Evolutionary conservation across 2,329 filamentous ascomycete genomes (phyloP).

Genomic region (Diaporthe sp.): DNA sequence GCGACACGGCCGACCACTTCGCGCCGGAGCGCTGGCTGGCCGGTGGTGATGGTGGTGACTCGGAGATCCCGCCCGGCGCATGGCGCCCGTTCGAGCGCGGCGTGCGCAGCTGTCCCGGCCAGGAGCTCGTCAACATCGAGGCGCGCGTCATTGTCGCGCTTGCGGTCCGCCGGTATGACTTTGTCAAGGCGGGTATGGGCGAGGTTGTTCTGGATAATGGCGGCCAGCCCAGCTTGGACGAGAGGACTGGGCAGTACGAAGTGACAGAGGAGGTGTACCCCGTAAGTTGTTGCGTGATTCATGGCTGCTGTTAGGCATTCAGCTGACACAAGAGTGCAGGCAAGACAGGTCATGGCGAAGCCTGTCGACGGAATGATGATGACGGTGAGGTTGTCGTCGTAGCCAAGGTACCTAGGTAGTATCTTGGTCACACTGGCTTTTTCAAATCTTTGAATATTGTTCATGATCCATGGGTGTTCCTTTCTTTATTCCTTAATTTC

Average conservation of each 20-base stretch:
- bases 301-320: background rate
- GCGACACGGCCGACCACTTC: conserved; percentile 27
- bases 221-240: background rate
- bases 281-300: too few species aligned
- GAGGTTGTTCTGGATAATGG: background rate
- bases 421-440: too few species aligned
- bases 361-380: background rate
- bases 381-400: background rate
- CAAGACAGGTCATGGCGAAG: background rate
- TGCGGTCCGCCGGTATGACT: background rate
- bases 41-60: background rate
- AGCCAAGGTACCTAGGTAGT: background rate
- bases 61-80: background rate
- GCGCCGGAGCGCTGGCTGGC: conserved; percentile 36
- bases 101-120: background rate
- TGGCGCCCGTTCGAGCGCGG: background rate
- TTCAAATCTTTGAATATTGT: background rate
- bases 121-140: background rate
- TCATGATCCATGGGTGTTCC: background rate
- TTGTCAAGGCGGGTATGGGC: background rate
- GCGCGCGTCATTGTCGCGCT: background rate
- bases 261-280: too few species aligned
- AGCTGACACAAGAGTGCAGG: background rate
- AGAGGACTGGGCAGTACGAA: background rate
- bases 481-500: background rate